Evolutionary conservation across 805 yeast genomes (phyloP).

Genomic region (Saturnispora silvae): DNA sequence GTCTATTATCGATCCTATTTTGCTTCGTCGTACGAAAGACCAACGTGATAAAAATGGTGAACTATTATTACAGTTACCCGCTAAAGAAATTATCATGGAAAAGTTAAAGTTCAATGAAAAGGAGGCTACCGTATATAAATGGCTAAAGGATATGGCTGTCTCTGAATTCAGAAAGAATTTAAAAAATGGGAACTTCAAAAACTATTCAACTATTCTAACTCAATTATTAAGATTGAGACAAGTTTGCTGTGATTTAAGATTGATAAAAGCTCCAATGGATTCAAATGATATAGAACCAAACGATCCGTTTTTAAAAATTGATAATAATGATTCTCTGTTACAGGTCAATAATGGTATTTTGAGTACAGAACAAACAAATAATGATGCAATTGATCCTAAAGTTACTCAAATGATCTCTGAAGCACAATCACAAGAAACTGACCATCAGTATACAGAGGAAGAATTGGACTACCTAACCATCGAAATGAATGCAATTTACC

Average conservation of each 20-base stretch:
- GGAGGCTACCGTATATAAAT: constrained; percentile 57
- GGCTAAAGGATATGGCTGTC: constrained; percentile 59
- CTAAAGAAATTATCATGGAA: constrained; percentile 61
- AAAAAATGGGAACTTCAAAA: constrained; percentile 55
- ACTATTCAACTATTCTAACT: constrained; percentile 70
- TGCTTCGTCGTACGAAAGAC: constrained; percentile 74
- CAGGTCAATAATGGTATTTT: too few relatives aligned
- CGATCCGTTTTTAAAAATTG: constrained; percentile 7
- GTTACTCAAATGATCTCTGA: too few relatives aligned
- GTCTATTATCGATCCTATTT: constrained; percentile 71
- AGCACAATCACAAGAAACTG: too few relatives aligned
- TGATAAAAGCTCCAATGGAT: constrained; percentile 38
- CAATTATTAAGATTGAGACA: constrained; percentile 80
- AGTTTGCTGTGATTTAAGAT: constrained; percentile 72
- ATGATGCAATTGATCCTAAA: too few relatives aligned
- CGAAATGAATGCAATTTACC: constrained; percentile 26
- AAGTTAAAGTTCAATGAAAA: constrained; percentile 53
- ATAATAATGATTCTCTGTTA: constrained; percentile 16
- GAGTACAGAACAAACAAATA: too few relatives aligned
- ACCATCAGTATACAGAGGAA: constrained; percentile 19
- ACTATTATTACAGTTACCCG: constrained; percentile 66
- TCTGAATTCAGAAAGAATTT: constrained; percentile 48
- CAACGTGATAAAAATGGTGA: constrained; percentile 70
- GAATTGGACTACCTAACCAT: constrained; percentile 17
- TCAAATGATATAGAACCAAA: constrained; percentile 20